Evolutionary conservation across 2,329 filamentous ascomycete genomes (phyloP).

Genomic region (Xylariaceae sp.): DNA sequence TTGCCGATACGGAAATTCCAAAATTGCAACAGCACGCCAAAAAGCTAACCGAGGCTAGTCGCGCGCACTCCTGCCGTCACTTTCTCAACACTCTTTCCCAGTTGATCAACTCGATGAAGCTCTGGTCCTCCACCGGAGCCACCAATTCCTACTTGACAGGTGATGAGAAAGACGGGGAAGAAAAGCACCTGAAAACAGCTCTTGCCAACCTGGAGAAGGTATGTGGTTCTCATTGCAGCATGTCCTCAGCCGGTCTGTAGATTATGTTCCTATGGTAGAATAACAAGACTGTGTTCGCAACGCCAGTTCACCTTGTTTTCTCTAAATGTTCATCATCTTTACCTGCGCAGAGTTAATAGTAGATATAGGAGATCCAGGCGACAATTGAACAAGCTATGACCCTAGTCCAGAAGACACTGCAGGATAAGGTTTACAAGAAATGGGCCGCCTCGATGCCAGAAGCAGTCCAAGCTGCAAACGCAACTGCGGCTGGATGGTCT

Average conservation of each 20-base stretch:
- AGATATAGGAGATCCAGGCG: neutral
- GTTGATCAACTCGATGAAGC: slow-evolving; percentile 49
- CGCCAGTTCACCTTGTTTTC: neutral
- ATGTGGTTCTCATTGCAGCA: slow-evolving; percentile 7
- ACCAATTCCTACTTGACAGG: slow-evolving; percentile 14
- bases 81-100: slow-evolving; percentile 53
- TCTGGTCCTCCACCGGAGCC: slow-evolving; percentile 19
- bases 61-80: slow-evolving; percentile 39
- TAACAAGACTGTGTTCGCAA: too few relatives aligned
- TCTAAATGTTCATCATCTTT: neutral
- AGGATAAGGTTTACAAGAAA: slow-evolving; percentile 45
- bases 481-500: slow-evolving; percentile 40
- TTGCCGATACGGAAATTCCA: slow-evolving; percentile 58
- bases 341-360: neutral
- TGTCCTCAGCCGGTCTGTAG: too few relatives aligned
- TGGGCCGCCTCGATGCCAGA: slow-evolving; percentile 38
- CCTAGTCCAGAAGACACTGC: slow-evolving; percentile 39
- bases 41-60: slow-evolving; percentile 48
- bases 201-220: slow-evolving; percentile 22
- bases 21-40: slow-evolving; percentile 57
- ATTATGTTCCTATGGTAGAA: too few relatives aligned
- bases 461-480: slow-evolving; percentile 36
- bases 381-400: slow-evolving; percentile 35
- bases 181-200: slow-evolving; percentile 20
- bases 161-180: slow-evolving; percentile 15